phyloP scores from a whole-genome alignment of 176 grass and related monocot species.

The Bothriochloa decipiens region DNA sequence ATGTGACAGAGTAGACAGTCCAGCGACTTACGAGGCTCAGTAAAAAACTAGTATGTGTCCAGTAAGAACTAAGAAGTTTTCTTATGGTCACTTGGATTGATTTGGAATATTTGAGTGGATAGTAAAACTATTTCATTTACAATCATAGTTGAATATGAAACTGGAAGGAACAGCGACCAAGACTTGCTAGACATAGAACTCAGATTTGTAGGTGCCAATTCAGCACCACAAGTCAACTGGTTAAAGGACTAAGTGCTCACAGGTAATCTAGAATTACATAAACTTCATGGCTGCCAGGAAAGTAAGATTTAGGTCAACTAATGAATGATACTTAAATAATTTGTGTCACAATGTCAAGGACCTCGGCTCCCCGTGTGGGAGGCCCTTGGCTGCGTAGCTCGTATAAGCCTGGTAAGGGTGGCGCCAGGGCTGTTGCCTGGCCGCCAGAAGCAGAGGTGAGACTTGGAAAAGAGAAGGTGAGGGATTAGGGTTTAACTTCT shows the following conservation, averaged over 20 bases:
- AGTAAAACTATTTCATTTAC: neutral
- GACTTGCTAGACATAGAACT: slow-evolving; percentile 8
- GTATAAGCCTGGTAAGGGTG: too few species aligned
- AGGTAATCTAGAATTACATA: slow-evolving; percentile 7
- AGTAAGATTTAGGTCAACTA: neutral
- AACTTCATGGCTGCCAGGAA: neutral
- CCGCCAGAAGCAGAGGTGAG: too few species aligned
- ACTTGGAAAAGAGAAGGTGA: too few species aligned
- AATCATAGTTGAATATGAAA: neutral
- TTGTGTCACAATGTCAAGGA: too few species aligned
- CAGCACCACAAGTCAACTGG: neutral
- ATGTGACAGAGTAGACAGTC: neutral
- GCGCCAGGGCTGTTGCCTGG: too few species aligned
- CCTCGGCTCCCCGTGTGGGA: too few species aligned
- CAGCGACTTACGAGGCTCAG: neutral
- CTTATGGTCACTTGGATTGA: neutral
- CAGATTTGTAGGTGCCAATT: neutral
- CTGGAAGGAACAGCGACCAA: neutral
- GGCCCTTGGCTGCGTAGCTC: too few species aligned
- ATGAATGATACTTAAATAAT: neutral
- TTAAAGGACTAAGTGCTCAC: neutral
- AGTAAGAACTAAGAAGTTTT: neutral
- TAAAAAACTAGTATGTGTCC: neutral
- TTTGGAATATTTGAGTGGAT: neutral
- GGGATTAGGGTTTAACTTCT: too few species aligned